A percentile compares a stretch with the other conserved stretches of the same genome.
Evolutionary conservation across 768 basidiomycete species (phyloP).

Genomic region (Obba rivulosa): DNA sequence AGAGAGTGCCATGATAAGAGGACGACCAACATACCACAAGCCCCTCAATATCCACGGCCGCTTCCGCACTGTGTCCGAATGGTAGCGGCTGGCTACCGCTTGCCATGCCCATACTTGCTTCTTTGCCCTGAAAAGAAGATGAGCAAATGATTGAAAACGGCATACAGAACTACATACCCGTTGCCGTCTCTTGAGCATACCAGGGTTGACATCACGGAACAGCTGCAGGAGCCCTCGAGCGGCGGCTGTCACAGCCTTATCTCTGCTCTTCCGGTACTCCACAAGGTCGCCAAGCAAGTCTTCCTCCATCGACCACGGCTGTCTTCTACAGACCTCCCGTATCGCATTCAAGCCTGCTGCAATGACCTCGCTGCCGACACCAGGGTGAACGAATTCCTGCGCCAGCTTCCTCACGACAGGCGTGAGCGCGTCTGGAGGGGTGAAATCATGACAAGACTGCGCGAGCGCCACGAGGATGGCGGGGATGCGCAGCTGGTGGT

Average conservation of each 20-base stretch:
- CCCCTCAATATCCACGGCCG: conserved; percentile 85
- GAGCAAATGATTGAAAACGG: conserved; percentile 4
- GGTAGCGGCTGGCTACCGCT: conserved; percentile 62
- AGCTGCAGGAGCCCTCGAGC: conserved; percentile 83
- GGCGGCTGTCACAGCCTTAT: conserved; percentile 89
- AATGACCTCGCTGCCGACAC: conserved; percentile 92
- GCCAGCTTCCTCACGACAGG: conserved; percentile 91
- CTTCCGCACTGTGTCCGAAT: conserved; percentile 74
- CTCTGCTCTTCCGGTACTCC: conserved; percentile 92
- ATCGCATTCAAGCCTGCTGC: conserved; percentile 96
- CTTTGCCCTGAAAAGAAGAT: conserved; percentile 64
- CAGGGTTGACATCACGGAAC: conserved; percentile 95
- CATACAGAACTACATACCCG: conserved; percentile 44
- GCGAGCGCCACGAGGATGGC: conserved; percentile 91
- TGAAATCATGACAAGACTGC: conserved; percentile 91
- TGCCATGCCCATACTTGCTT: conserved; percentile 74
- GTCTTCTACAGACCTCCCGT: conserved; percentile 87
- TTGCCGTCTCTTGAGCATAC: conserved; percentile 84
- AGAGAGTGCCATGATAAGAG: neutral
- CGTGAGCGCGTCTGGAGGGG: conserved; percentile 86
- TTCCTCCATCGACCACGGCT: conserved; percentile 97
- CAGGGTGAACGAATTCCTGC: conserved; percentile 95
- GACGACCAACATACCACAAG: conserved; percentile 53
- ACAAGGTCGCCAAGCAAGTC: conserved; percentile 89
- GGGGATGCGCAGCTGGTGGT: conserved; percentile 89